A percentile compares a stretch with the other conserved stretches of the same genome.
Evolutionary conservation across 1,284 basidiomycete species (phyloP).

Genomic region (Fomes fomentarius): DNA sequence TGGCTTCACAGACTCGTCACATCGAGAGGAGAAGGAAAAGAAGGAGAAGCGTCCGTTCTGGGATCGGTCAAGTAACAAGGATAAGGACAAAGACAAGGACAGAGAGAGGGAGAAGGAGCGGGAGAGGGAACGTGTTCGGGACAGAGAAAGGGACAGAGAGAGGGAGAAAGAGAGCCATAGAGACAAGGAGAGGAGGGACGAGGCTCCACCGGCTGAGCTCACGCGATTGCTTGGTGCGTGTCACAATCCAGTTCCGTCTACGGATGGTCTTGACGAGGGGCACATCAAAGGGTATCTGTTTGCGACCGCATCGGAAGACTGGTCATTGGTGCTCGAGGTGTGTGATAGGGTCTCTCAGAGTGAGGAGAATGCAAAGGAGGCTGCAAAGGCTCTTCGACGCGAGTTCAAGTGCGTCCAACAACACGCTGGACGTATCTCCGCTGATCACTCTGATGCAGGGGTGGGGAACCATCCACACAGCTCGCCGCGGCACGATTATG

Average conservation of each 20-base stretch:
- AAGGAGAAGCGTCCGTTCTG: constrained; percentile 56
- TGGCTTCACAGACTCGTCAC: constrained; percentile 34
- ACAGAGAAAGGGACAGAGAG: constrained; percentile 22
- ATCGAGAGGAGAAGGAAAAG: constrained; percentile 44
- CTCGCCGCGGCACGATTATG: constrained; percentile 76
- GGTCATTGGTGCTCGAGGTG: constrained; percentile 76
- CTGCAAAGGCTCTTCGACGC: constrained; percentile 67
- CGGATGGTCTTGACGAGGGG: neutral
- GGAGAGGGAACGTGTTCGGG: constrained; percentile 11
- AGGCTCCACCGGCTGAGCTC: constrained; percentile 52
- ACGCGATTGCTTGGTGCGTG: constrained; percentile 70
- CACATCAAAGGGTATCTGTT: constrained; percentile 70
- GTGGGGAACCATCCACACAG: constrained; percentile 71
- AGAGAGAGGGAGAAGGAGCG: constrained; percentile 31
- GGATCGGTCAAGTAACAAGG: constrained; percentile 43
- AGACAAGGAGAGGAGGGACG: constrained; percentile 40
- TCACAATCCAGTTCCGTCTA: neutral
- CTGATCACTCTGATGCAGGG: constrained; percentile 40
- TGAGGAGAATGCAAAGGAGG: constrained; percentile 74
- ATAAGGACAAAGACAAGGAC: constrained; percentile 29
- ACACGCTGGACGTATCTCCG: neutral
- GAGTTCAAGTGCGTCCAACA: constrained; percentile 71
- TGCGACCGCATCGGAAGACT: constrained; percentile 77
- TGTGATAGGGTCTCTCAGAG: constrained; percentile 72
- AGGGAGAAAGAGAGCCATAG: constrained; percentile 43